These are phyloP conservation scores for Hydrangea macrophylla DNA, from an alignment of 148 eudicot genomes.

Conservation along the genomic window DNA sequence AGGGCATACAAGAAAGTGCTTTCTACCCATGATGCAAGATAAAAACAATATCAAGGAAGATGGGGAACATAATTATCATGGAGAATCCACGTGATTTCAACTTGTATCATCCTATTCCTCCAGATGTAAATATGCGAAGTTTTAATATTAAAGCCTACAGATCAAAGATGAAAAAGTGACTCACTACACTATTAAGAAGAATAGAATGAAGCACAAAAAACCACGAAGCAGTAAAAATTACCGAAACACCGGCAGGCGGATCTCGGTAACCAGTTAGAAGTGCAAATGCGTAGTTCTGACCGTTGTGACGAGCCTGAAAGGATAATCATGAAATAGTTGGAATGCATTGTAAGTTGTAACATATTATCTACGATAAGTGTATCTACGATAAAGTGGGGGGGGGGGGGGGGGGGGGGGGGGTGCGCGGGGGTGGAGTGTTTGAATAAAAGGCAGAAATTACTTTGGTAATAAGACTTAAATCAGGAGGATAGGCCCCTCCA, in stretches of 20 bases:
- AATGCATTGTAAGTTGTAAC: too few relatives aligned
- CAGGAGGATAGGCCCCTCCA: slow-evolving; percentile 95
- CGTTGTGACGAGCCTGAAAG: slow-evolving; percentile 86
- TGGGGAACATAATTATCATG: too few relatives aligned
- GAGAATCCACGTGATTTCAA: too few relatives aligned
- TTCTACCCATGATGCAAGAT: background rate
- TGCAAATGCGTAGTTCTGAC: slow-evolving; percentile 80
- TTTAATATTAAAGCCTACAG: background rate
- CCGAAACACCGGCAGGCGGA: slow-evolving; percentile 88
- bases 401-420: too few relatives aligned
- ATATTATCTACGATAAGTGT: too few relatives aligned
- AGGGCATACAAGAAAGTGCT: background rate
- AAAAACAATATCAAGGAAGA: too few relatives aligned
- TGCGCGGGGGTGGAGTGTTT: too few relatives aligned
- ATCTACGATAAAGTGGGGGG: too few relatives aligned
- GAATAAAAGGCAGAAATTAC: slow-evolving; percentile 29
- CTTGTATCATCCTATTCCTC: too few relatives aligned
- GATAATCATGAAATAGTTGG: slow-evolving; percentile 2
- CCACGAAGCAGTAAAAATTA: slow-evolving; percentile 21
- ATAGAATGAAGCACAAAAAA: background rate
- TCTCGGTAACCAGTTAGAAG: slow-evolving; percentile 84
- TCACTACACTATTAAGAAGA: too few relatives aligned
- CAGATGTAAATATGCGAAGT: background rate
- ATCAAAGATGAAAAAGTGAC: background rate
- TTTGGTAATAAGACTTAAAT: slow-evolving; percentile 76